Evolutionary conservation across 495 filamentous ascomycete genomes (phyloP).

Genomic region (Xanthoparmelia taractica): DNA sequence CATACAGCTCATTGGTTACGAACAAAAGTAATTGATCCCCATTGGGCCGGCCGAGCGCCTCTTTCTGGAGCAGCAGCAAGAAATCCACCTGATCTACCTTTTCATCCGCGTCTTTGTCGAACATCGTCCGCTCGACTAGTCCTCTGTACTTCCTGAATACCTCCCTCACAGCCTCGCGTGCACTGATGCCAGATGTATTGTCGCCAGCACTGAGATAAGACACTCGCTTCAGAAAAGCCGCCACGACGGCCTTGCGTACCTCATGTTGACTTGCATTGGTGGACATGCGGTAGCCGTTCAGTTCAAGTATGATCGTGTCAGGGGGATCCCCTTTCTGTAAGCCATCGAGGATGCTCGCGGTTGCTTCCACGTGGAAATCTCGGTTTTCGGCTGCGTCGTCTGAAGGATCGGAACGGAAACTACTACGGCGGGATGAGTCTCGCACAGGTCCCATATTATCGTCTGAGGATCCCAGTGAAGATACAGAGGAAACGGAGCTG

Average conservation of each 20-base stretch:
- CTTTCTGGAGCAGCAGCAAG: conserved; percentile 70
- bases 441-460: conserved; percentile 30
- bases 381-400: conserved; percentile 52
- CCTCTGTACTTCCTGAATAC: conserved; percentile 50
- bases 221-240: conserved; percentile 76
- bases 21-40: conserved; percentile 64
- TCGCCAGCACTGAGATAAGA: conserved; percentile 60
- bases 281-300: conserved; percentile 79
- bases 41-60: conserved; percentile 53
- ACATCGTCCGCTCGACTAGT: conserved; percentile 51
- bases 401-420: conserved; percentile 49
- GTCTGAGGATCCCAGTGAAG: conserved; percentile 53
- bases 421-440: conserved; percentile 40
- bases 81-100: conserved; percentile 79
- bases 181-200: conserved; percentile 35
- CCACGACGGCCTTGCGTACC: conserved; percentile 76
- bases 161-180: conserved; percentile 57
- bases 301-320: conserved; percentile 82
- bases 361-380: conserved; percentile 82
- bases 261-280: conserved; percentile 82
- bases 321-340: conserved; percentile 64
- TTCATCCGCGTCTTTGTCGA: conserved; percentile 48
- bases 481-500: conserved; percentile 71
- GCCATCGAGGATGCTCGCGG: conserved; percentile 73
- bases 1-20: conserved; percentile 71